A percentile compares a stretch with the other conserved stretches of the same genome.
These are phyloP conservation scores for Aureobasidium sp. DNA, from an alignment of 2,329 filamentous ascomycete genomes.

Conservation along the genomic window DNA sequence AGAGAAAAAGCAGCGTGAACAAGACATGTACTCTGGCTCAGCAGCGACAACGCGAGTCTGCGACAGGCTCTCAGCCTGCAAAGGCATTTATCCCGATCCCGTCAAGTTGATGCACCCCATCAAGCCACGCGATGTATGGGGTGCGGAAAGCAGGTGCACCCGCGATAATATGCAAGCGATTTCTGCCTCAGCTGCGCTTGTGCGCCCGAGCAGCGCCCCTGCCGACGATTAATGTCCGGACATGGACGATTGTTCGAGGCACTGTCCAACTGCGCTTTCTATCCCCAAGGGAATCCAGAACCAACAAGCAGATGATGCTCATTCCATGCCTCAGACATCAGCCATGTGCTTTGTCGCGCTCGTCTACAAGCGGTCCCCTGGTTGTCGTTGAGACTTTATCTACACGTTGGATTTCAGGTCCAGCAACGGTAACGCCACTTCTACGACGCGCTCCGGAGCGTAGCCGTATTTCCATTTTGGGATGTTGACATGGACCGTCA, in stretches of 20 bases:
- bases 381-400: slow-evolving; percentile 11
- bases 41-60: too few relatives aligned
- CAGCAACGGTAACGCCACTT: slow-evolving; percentile 1
- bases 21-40: not conserved
- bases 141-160: slow-evolving; percentile 5
- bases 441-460: not conserved
- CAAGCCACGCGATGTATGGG: not conserved
- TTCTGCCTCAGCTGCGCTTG: not conserved
- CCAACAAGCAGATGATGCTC: not conserved
- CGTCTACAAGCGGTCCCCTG: not conserved
- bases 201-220: not conserved
- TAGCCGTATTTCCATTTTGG: not conserved
- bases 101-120: not conserved
- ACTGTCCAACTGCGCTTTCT: not conserved
- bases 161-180: slow-evolving; percentile 3
- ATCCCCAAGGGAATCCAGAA: not conserved
- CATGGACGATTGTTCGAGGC: not conserved
- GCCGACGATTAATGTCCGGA: not conserved
- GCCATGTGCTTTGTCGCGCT: not conserved
- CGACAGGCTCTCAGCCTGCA: not conserved
- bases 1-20: not conserved
- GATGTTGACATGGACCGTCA: not conserved
- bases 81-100: not conserved
- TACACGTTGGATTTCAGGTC: not conserved
- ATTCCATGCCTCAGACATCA: not conserved